Conservation (phyloP, 148 eudicot genomes). For the Fallopia convolvulus region DNA sequence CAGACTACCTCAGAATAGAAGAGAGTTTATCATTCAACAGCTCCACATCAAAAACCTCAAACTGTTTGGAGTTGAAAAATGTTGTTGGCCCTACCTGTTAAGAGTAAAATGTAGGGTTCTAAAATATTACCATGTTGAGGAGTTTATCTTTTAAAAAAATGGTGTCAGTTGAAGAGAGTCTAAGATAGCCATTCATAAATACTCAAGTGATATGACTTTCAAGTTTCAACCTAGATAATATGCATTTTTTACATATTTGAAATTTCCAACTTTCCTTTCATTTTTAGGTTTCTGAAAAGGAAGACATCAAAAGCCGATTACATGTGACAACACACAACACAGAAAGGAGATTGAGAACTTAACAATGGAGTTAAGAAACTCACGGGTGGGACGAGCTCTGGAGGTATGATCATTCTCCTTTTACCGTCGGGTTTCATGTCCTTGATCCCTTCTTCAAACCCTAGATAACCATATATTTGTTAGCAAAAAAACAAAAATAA, state of each 20-base stretch:
- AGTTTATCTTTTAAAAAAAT: background rate
- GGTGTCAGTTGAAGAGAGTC: background rate
- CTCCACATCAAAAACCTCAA: constrained; percentile 90
- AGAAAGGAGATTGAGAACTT: background rate
- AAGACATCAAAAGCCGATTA: background rate
- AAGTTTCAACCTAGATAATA: background rate
- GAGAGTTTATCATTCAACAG: constrained; percentile 52
- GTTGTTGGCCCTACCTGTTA: constrained; percentile 93
- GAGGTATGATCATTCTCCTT: constrained; percentile 91
- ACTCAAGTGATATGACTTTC: background rate
- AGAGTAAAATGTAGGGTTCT: background rate
- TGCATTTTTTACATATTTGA: background rate
- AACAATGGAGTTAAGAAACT: constrained; percentile 21
- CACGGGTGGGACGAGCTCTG: constrained; percentile 96
- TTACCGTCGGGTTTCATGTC: constrained; percentile 99
- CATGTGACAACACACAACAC: background rate
- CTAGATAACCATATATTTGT: constrained; percentile 29
- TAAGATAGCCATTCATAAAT: background rate
- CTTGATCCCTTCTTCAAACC: constrained; percentile 83
- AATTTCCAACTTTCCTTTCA: background rate
- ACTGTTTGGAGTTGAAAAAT: constrained; percentile 87
- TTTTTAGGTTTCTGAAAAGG: background rate
- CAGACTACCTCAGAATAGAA: constrained; percentile 92
- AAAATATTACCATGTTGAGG: background rate
- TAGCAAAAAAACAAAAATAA: constrained; percentile 1